Evolutionary conservation across 2,329 filamentous ascomycete species (phyloP).

Genomic region (Magnaporthales sp.): DNA sequence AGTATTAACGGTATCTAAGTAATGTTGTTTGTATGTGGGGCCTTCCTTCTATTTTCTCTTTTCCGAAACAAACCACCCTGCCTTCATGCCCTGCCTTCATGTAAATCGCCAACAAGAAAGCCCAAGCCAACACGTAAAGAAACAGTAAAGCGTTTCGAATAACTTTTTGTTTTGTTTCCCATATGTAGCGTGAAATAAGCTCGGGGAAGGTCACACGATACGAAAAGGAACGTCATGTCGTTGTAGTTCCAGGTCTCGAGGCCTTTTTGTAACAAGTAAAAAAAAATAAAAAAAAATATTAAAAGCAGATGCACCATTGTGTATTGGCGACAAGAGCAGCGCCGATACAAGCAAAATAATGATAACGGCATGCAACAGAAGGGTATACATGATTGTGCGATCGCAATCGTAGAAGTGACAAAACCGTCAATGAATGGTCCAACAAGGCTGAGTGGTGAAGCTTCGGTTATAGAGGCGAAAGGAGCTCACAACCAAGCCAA

Average conservation of each 20-base stretch:
- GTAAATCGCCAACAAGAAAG: neutral
- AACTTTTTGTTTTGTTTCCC: neutral
- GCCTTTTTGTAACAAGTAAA: neutral
- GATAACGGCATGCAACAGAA: neutral
- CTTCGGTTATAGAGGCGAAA: neutral
- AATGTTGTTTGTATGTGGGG: neutral
- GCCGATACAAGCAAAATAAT: neutral
- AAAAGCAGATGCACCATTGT: no score
- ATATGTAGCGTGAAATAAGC: neutral
- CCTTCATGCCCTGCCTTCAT: neutral
- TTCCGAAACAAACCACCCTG: neutral
- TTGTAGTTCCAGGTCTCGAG: neutral
- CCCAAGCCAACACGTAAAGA: neutral
- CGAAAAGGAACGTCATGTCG: neutral
- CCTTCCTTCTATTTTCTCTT: neutral
- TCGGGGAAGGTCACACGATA: neutral
- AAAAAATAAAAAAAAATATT: neutral
- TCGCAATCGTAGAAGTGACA: neutral
- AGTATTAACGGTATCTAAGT: neutral
- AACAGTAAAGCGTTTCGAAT: neutral
- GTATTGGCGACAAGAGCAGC: no score
- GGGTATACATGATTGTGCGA: neutral
- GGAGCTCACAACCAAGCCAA: neutral
- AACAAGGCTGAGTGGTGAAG: neutral
- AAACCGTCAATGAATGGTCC: neutral